Percentiles rank a stretch among this genome's conserved stretches.
Evolutionary conservation across 2,329 filamentous ascomycete species (phyloP).

Genomic region (Apiospora saccharicola): DNA sequence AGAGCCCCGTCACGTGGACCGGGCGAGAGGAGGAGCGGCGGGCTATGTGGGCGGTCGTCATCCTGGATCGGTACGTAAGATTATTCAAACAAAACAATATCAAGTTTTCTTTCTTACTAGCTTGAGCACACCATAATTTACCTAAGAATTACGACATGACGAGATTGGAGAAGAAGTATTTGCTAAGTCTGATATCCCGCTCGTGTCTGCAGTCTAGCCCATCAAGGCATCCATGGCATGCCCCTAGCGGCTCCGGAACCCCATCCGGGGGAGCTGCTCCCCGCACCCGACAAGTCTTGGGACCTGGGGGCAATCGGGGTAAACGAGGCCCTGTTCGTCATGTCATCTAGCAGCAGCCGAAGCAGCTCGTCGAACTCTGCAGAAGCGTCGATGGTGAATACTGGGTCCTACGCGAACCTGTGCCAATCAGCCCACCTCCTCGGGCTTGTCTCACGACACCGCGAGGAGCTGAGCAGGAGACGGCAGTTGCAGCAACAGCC

Average conservation of each 20-base stretch:
- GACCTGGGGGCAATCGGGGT: slow-evolving; percentile 38
- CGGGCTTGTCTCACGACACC: slow-evolving; percentile 40
- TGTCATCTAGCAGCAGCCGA: background rate
- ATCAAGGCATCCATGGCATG: slow-evolving; percentile 34
- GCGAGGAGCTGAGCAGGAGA: slow-evolving; percentile 26
- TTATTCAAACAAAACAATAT: background rate
- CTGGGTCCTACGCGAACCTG: slow-evolving; percentile 40
- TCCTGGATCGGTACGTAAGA: slow-evolving; percentile 42
- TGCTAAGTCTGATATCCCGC: background rate
- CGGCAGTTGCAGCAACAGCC: background rate
- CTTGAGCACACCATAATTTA: background rate
- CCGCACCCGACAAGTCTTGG: slow-evolving; percentile 39
- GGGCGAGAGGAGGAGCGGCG: slow-evolving; percentile 44
- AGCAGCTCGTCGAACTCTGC: background rate
- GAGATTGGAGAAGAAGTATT: background rate
- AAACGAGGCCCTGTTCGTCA: slow-evolving; percentile 37
- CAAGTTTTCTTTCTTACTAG: background rate
- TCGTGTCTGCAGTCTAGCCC: slow-evolving; percentile 32
- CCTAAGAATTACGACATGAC: background rate
- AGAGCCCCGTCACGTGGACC: slow-evolving; percentile 37
- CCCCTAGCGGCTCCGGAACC: slow-evolving; percentile 39
- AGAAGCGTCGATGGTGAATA: background rate
- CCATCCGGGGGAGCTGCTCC: slow-evolving; percentile 38
- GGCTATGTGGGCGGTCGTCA: slow-evolving; percentile 44
- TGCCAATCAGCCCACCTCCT: slow-evolving; percentile 44